phyloP scores from a whole-genome alignment of 306 rosid species.

The Astragalus glycyphyllos region DNA sequence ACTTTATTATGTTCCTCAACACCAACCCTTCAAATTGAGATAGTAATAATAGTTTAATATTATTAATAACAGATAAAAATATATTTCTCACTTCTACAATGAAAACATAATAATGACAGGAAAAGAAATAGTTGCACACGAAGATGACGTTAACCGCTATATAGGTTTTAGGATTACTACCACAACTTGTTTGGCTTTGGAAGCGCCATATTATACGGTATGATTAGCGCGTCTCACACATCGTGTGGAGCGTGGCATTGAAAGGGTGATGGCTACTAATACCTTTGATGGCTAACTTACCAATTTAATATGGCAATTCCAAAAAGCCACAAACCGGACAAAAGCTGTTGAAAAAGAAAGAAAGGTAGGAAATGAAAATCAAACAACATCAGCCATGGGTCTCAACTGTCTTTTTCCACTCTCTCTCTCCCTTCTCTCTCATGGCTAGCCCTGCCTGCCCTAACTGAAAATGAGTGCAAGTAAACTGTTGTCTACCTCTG shows the following conservation, averaged over 20 bases:
- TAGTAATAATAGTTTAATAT: too few relatives aligned
- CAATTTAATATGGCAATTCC: conserved; percentile 40
- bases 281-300: conserved; percentile 26
- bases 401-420: conserved; percentile 56
- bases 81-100: too few relatives aligned
- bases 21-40: too few relatives aligned
- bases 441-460: conserved; percentile 43
- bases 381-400: conserved; percentile 48
- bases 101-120: too few relatives aligned
- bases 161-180: too few relatives aligned
- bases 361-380: conserved; percentile 37
- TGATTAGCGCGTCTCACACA: conserved; percentile 26
- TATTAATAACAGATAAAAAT: too few relatives aligned
- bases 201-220: conserved; percentile 5
- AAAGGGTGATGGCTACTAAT: neutral
- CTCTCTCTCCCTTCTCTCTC: too few relatives aligned
- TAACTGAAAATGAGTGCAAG: conserved; percentile 91
- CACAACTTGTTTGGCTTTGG: neutral
- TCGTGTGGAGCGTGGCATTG: conserved; percentile 9
- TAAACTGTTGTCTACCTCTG: conserved; percentile 70
- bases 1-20: too few relatives aligned
- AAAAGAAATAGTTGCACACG: too few relatives aligned
- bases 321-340: conserved; percentile 42
- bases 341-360: conserved; percentile 42
- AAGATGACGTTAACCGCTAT: neutral